Evolutionary conservation across 768 basidiomycete species (phyloP).

Genomic region (Podaxis sp.): DNA sequence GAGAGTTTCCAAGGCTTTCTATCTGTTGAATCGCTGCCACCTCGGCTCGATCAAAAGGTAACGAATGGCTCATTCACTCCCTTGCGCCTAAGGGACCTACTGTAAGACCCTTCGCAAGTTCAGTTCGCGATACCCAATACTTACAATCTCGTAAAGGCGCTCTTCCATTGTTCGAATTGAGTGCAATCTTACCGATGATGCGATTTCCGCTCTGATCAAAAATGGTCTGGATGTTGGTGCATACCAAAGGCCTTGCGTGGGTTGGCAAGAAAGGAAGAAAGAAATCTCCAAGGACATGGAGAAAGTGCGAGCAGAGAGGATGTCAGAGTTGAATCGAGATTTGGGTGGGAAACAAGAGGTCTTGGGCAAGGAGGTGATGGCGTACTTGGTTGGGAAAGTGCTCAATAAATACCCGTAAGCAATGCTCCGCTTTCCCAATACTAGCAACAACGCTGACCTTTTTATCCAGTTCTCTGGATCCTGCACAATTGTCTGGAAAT

Average conservation of each 20-base stretch:
- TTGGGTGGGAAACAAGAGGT: neutral
- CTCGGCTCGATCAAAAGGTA: neutral
- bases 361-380: slow-evolving; percentile 5
- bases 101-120: neutral
- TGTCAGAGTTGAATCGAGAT: neutral
- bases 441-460: neutral
- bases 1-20: slow-evolving; percentile 4
- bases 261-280: neutral
- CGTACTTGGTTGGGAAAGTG: neutral
- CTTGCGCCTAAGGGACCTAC: neutral
- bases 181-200: slow-evolving; percentile 5
- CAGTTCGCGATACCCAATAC: no score
- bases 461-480: neutral
- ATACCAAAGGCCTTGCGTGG: neutral
- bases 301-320: neutral
- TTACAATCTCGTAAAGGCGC: neutral
- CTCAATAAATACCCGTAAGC: slow-evolving; percentile 9
- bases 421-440: no score
- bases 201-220: neutral
- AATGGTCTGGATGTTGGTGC: neutral
- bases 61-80: neutral
- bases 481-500: neutral
- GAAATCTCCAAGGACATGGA: neutral
- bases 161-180: neutral
- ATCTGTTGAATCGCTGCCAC: neutral